These are phyloP conservation scores for Kalanchoe fedtschenkoi DNA, from an alignment of 164 flowering plant genomes.

Conservation along the genomic window DNA sequence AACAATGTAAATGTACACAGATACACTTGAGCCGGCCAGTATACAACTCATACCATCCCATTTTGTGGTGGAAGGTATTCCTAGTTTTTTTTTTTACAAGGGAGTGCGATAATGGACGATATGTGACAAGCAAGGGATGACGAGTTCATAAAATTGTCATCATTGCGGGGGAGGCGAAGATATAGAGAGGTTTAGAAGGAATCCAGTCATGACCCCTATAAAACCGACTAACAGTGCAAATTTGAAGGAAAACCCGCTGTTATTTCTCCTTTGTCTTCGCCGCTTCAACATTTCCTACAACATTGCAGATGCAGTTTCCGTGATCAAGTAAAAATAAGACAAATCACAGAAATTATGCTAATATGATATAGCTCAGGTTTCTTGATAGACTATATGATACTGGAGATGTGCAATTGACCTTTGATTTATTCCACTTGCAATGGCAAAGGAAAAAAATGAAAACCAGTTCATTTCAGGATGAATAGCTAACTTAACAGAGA, in stretches of 20 bases:
- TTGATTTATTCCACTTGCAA: neutral
- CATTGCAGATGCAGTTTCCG: neutral
- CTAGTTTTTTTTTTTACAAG: neutral
- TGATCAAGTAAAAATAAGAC: neutral
- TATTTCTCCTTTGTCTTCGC: conserved; percentile 30
- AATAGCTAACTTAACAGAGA: neutral
- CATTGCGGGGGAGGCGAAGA: conserved; percentile 39
- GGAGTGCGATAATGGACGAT: neutral
- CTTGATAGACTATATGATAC: neutral
- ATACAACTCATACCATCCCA: neutral
- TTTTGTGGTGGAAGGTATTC: neutral
- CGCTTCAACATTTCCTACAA: conserved; percentile 50
- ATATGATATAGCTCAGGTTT: neutral
- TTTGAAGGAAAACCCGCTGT: conserved; percentile 46
- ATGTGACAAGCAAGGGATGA: neutral
- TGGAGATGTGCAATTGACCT: neutral
- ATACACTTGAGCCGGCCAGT: neutral
- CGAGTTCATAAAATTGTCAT: neutral
- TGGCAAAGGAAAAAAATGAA: neutral
- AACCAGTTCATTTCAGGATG: neutral
- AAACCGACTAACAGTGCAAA: conserved; percentile 56
- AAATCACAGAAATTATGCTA: neutral
- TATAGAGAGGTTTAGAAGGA: conserved; percentile 45
- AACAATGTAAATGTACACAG: neutral
- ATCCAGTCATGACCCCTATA: conserved; percentile 57